phyloP scores from a whole-genome alignment of 177 flowering plant genomes.

The Vitis hybrid region DNA sequence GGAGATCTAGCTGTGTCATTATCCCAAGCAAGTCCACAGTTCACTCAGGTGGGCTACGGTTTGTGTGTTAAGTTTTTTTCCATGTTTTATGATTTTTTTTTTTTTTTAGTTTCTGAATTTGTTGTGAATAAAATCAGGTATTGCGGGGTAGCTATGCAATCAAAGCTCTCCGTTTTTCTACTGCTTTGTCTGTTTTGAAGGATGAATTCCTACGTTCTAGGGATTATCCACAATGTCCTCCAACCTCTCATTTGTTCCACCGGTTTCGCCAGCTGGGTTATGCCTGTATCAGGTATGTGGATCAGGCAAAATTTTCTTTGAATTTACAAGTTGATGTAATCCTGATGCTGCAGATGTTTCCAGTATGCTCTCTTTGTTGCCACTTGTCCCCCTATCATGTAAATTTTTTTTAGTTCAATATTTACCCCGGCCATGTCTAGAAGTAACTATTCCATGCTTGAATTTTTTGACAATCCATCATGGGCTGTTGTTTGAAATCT shows the following conservation, averaged over 20 bases:
- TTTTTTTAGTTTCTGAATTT: slow-evolving; percentile 19
- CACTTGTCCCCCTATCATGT: too few relatives aligned
- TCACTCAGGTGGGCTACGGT: slow-evolving; percentile 69
- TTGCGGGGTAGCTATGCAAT: slow-evolving; percentile 88
- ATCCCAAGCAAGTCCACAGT: slow-evolving; percentile 96
- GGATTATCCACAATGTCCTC: slow-evolving; percentile 98
- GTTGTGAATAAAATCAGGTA: slow-evolving; percentile 45
- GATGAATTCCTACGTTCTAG: slow-evolving; percentile 96
- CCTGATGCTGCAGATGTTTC: not conserved
- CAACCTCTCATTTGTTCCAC: slow-evolving; percentile 93
- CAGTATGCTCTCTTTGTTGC: too few relatives aligned
- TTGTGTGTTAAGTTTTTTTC: not conserved
- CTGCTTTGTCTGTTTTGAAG: slow-evolving; percentile 90
- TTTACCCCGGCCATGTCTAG: too few relatives aligned
- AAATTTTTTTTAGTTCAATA: too few relatives aligned
- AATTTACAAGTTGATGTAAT: not conserved
- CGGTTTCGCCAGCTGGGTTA: slow-evolving; percentile 97
- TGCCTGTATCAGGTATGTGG: slow-evolving; percentile 88
- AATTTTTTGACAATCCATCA: too few relatives aligned
- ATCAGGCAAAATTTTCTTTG: slow-evolving; percentile 1
- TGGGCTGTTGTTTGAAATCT: too few relatives aligned
- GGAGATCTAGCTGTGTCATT: slow-evolving; percentile 98
- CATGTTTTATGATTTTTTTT: not conserved
- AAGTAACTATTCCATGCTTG: too few relatives aligned
- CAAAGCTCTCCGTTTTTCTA: slow-evolving; percentile 92